Conservation (phyloP, 345 rosid genomes). For the Cardamine chenopodiifolia region DNA sequence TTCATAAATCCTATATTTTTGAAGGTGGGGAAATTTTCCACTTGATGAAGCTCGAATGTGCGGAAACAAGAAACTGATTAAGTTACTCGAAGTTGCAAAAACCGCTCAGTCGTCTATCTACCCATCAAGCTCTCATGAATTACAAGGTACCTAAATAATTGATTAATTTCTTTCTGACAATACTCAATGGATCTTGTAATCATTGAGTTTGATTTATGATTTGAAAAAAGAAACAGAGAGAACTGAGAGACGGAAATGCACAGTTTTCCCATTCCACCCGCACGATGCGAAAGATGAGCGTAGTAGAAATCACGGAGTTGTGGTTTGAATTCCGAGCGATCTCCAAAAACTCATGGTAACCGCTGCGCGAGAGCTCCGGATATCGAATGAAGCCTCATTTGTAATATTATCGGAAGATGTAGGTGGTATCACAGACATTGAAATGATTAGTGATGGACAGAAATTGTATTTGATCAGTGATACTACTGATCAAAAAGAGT, state of each 20-base stretch:
- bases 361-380: slow-evolving; percentile 56
- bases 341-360: slow-evolving; percentile 57
- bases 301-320: slow-evolving; percentile 58
- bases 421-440: slow-evolving; percentile 67
- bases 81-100: slow-evolving; percentile 72
- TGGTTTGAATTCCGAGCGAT: slow-evolving; percentile 66
- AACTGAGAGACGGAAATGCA: slow-evolving; percentile 59
- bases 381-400: slow-evolving; percentile 39
- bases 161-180: neutral
- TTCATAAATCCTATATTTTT: neutral
- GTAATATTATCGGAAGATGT: slow-evolving; percentile 68
- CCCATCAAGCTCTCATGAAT: slow-evolving; percentile 41
- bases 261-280: slow-evolving; percentile 75
- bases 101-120: slow-evolving; percentile 47
- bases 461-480: slow-evolving; percentile 63
- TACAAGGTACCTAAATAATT: slow-evolving; percentile 63
- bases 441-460: slow-evolving; percentile 72
- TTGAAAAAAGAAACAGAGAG: slow-evolving; percentile 35
- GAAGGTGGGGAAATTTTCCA: slow-evolving; percentile 91
- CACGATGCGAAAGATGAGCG: slow-evolving; percentile 49
- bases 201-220: neutral
- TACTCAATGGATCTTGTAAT: neutral
- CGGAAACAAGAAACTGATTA: slow-evolving; percentile 84
- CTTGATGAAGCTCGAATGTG: slow-evolving; percentile 68
- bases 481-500: slow-evolving; percentile 27